These are phyloP conservation scores for Colletotrichum sp. DNA, from an alignment of 2,329 filamentous ascomycete species.

Conservation along the genomic window DNA sequence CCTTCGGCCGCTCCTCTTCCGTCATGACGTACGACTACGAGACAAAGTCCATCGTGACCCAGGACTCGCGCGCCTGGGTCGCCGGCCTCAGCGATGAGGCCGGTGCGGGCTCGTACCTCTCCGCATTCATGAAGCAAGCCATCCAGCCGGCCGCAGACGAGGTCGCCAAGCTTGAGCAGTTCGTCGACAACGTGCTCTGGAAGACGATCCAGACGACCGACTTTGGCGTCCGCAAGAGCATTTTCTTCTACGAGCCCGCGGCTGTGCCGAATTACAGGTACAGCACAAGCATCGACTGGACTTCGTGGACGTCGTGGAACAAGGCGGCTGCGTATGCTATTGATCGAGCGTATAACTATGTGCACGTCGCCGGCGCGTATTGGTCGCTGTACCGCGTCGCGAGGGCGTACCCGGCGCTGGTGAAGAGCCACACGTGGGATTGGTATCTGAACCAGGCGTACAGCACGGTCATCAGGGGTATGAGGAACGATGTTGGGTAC, in stretches of 20 bases:
- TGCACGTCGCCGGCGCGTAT: constrained; percentile 60
- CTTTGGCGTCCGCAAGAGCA: constrained; percentile 56
- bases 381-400: constrained; percentile 63
- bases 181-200: constrained; percentile 56
- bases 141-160: constrained; percentile 53
- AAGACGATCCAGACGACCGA: constrained; percentile 48
- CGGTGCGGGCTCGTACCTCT: constrained; percentile 60
- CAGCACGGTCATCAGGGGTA: constrained; percentile 47
- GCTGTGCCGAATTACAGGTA: constrained; percentile 49
- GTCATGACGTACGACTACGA: constrained; percentile 63
- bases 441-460: constrained; percentile 63
- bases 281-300: constrained; percentile 48
- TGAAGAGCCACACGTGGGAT: constrained; percentile 45
- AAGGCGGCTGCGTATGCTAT: constrained; percentile 46
- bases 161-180: constrained; percentile 56
- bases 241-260: constrained; percentile 60
- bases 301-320: constrained; percentile 57
- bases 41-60: constrained; percentile 43
- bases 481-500: constrained; percentile 46
- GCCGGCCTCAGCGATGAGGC: constrained; percentile 65
- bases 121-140: constrained; percentile 59
- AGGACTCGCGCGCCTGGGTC: constrained; percentile 60
- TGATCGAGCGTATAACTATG: constrained; percentile 62
- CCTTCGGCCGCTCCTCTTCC: constrained; percentile 58
- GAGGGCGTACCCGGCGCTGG: constrained; percentile 48